phyloP scores from a whole-genome alignment of 148 eudicot genomes.

The Rhododendron mucronatum region DNA sequence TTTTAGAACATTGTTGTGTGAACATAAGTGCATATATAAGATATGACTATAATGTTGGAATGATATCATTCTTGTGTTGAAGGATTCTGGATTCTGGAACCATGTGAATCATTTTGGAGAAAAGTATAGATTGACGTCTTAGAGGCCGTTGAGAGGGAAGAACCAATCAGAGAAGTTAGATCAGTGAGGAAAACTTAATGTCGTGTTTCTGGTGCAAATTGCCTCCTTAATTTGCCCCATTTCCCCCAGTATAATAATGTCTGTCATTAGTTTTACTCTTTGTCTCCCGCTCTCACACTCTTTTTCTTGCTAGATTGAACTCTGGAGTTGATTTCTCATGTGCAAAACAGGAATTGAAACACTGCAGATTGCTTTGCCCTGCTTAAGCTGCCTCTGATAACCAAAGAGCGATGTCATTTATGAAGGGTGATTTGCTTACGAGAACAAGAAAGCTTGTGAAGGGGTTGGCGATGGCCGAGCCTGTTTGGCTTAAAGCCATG shows the following conservation, averaged over 20 bases:
- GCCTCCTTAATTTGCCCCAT: not conserved
- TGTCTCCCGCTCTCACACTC: not conserved
- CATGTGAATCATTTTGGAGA: not conserved
- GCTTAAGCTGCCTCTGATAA: not conserved
- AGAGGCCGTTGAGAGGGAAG: not conserved
- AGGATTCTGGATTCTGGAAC: not conserved
- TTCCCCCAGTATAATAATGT: not conserved
- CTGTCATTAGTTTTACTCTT: not conserved
- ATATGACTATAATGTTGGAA: not conserved
- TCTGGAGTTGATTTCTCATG: not conserved
- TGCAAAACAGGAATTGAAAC: not conserved
- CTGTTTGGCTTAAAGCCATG: constrained; percentile 91
- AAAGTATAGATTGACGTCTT: not conserved
- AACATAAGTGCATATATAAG: not conserved
- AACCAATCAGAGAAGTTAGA: not conserved
- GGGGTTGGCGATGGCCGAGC: constrained; percentile 74
- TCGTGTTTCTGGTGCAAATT: not conserved
- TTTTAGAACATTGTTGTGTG: not conserved
- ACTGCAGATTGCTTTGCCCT: not conserved
- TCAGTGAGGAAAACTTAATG: not conserved
- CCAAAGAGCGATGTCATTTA: constrained; percentile 58
- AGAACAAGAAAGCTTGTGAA: constrained; percentile 75
- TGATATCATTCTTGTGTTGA: not conserved
- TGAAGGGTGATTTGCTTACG: constrained; percentile 73
- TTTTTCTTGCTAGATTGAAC: not conserved